A percentile compares a stretch with the other conserved stretches of the same genome.
These are phyloP conservation scores for Ascoidea asiatica DNA, from an alignment of 805 yeast species.

Conservation along the genomic window DNA sequence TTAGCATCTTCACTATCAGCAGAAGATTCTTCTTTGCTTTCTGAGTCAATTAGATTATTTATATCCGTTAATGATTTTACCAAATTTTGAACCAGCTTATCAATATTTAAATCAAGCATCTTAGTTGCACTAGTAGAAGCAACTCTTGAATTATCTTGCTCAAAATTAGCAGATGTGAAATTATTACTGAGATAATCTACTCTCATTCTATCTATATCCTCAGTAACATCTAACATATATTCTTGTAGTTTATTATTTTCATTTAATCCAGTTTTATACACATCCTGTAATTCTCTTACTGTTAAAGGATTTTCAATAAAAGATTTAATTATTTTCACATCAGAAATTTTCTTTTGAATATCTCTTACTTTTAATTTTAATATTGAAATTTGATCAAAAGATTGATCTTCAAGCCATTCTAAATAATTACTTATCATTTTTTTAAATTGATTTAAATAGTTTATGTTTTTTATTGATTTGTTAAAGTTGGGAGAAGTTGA, in stretches of 20 bases:
- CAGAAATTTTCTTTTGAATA: slow-evolving; percentile 7
- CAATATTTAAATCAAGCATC: slow-evolving; percentile 9
- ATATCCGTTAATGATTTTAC: slow-evolving; percentile 6
- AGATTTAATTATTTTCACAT: slow-evolving; percentile 3
- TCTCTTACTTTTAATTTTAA: slow-evolving; percentile 5
- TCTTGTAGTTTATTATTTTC: slow-evolving; percentile 11
- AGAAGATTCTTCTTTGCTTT: not conserved
- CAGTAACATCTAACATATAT: not conserved
- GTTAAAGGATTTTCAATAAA: slow-evolving; percentile 6
- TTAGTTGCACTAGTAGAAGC: slow-evolving; percentile 4
- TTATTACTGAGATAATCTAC: slow-evolving; percentile 2
- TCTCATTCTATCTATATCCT: slow-evolving; percentile 2
- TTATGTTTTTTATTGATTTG: not conserved
- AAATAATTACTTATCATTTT: slow-evolving; percentile 7
- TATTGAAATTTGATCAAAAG: slow-evolving; percentile 2
- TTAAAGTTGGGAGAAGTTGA: no score
- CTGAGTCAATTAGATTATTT: slow-evolving; percentile 11
- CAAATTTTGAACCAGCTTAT: slow-evolving; percentile 6
- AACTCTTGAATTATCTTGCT: slow-evolving; percentile 7
- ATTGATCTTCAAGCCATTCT: slow-evolving; percentile 12
- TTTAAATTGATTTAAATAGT: slow-evolving; percentile 1
- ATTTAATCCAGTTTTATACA: slow-evolving; percentile 17
- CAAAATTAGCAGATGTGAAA: slow-evolving; percentile 5
- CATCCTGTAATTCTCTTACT: slow-evolving; percentile 15
- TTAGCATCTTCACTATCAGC: not conserved